Percentiles rank a stretch among this genome's conserved stretches.
phyloP scores from a whole-genome alignment of 176 grass and related monocot species.

The Paspalum notatum region DNA sequence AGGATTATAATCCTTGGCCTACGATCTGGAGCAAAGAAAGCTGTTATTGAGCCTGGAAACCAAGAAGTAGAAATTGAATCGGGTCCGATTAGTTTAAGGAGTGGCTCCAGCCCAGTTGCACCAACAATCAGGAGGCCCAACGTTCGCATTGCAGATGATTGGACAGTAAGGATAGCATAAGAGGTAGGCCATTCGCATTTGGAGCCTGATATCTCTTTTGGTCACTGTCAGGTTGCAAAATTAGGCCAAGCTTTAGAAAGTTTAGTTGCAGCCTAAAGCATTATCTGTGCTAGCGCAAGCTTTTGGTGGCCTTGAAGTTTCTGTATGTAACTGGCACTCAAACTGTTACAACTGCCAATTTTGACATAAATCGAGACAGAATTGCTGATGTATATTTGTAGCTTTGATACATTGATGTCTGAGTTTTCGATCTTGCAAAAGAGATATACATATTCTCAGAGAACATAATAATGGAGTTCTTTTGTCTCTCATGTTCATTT shows the following conservation, averaged over 20 bases:
- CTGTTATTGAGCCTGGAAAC: constrained; percentile 77
- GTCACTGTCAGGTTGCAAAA: constrained; percentile 34
- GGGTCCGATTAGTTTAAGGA: constrained; percentile 72
- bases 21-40: constrained; percentile 70
- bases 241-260: constrained; percentile 39
- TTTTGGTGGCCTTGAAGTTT: constrained; percentile 8
- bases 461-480: background rate
- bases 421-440: background rate
- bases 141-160: constrained; percentile 71
- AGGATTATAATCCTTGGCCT: constrained; percentile 82
- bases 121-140: constrained; percentile 78
- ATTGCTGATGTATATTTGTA: constrained; percentile 49
- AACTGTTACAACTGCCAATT: constrained; percentile 37
- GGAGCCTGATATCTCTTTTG: constrained; percentile 39
- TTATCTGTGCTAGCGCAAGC: background rate
- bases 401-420: background rate
- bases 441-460: background rate
- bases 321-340: constrained; percentile 30
- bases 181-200: constrained; percentile 27
- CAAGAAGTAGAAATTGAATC: constrained; percentile 62
- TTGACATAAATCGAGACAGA: constrained; percentile 39
- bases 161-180: constrained; percentile 70
- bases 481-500: background rate
- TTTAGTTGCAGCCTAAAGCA: constrained; percentile 14
- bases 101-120: constrained; percentile 56